Evolutionary conservation across 768 basidiomycete species (phyloP), one percentile per base, ranked within the genome.

Genomic region (Russula dissimulans): DNA sequence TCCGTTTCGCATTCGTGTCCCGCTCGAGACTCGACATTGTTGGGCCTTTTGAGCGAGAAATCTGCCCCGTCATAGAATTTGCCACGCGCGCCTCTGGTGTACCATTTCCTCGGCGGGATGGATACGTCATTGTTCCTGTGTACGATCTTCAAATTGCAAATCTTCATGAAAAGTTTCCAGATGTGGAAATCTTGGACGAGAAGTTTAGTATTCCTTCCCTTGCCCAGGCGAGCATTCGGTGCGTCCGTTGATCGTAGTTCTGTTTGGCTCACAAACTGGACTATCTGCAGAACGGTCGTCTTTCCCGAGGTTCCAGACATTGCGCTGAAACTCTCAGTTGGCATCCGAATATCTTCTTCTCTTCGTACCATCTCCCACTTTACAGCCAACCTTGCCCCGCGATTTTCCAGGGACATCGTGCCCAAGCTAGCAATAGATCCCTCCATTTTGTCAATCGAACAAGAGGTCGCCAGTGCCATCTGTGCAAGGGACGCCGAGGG

Each of bases 361-460:
- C 70, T 83, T 46, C 73, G 82, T 53, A 84, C 82, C 3, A 81
- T 84, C 53, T 81, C 82, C 45, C 82, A 82, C 65, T 81, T 77
- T 60, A 81, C 81, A 3, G 79, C 81, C 29, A 72, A 80, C 65
- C 79, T 82, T 64, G 81, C 80, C 3, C 81, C 81, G 26, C 79
- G 80, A 6, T 84, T 84, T 64, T 81, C 80, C 31, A 60, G 68
- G 7, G 75, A 79, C 1, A 68, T 83, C 34, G 71, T 83, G 31
- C 79, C 81, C 5, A 78, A 74, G 58, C 71, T 83, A n/a, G 63
- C 73, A 2, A 69, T 79, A 41, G 71, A 84, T 57, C 69, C 68
- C 8, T 66, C 67, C 0, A 74, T 81, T 31, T 68, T 82, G 50
- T 65, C 71, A 1, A 71, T 83, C 15, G 78, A 80, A 57, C 63